A percentile compares a stretch with the other conserved stretches of the same genome.
phyloP scores from a whole-genome alignment of 257 asterid genomes.

The Solanum sejunctum region DNA sequence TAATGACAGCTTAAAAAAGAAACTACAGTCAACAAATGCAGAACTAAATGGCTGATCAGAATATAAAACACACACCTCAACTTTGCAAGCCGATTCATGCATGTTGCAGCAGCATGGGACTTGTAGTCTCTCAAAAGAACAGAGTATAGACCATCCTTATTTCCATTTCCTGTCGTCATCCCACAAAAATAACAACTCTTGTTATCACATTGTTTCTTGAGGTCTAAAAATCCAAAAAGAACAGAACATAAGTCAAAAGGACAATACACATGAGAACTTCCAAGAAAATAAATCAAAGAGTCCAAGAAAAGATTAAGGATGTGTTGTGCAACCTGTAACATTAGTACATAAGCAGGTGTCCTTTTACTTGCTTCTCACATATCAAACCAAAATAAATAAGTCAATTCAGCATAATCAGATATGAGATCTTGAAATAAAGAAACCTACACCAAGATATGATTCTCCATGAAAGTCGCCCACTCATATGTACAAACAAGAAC shows the following conservation, averaged over 20 bases:
- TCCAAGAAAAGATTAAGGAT: neutral
- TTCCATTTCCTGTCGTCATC: constrained; percentile 75
- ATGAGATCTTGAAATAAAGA: neutral
- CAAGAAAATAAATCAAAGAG: neutral
- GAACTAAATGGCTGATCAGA: neutral
- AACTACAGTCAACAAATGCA: neutral
- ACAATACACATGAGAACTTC: neutral
- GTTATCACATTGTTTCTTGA: neutral
- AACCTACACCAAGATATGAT: neutral
- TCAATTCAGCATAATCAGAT: neutral
- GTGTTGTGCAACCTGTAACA: neutral
- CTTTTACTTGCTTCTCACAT: neutral
- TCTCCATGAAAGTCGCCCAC: neutral
- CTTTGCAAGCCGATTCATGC: constrained; percentile 98
- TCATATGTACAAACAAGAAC: neutral
- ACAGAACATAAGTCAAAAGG: neutral
- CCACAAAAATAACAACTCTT: neutral
- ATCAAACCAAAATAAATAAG: neutral
- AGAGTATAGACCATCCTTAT: constrained; percentile 88
- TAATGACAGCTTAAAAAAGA: neutral
- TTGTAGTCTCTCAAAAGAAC: constrained; percentile 89
- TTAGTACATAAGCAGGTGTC: neutral
- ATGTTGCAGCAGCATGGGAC: constrained; percentile 79
- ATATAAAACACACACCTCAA: constrained; percentile 43
- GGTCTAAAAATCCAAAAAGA: neutral